Conservation (phyloP, 2,329 filamentous ascomycete genomes). For the Coniosporium tulheliwenetii region DNA sequence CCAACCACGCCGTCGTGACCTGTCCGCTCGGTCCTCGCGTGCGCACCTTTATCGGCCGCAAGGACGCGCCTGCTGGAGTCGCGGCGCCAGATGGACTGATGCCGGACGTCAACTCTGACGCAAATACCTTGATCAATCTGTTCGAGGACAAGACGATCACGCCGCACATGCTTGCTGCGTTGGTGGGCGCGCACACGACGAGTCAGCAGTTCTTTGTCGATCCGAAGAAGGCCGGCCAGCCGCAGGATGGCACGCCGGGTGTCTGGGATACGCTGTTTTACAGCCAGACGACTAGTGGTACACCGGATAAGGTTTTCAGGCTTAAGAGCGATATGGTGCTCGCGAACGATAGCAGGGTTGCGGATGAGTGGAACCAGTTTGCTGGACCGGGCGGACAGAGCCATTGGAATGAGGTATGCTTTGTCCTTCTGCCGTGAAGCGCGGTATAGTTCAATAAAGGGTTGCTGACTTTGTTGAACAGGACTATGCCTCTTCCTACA, state of each 20-base stretch:
- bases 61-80: conserved; percentile 14
- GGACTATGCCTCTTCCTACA: conserved; percentile 10
- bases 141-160: conserved; percentile 23
- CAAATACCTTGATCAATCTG: conserved; percentile 18
- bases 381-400: conserved; percentile 4
- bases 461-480: conserved; percentile 1
- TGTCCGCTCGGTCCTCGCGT: conserved; percentile 23
- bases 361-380: conserved; percentile 13
- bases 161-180: conserved; percentile 18
- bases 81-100: conserved; percentile 18
- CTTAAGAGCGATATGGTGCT: conserved; percentile 20
- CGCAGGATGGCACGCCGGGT: conserved; percentile 20
- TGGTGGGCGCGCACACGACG: conserved; percentile 21
- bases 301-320: conserved; percentile 18
- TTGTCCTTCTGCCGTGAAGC: background rate
- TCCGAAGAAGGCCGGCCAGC: conserved; percentile 14
- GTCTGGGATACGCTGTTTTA: conserved; percentile 22
- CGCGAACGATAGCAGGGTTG: conserved; percentile 16
- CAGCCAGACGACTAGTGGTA: conserved; percentile 12
- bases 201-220: conserved; percentile 21
- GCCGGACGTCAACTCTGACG: conserved; percentile 15
- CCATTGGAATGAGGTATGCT: conserved; percentile 8
- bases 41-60: conserved; percentile 20
- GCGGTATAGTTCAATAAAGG: background rate
- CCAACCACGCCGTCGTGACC: conserved; percentile 20